Base-by-base conservation (phyloP, 2,329 filamentous ascomycete species). In the Diaporthe citri region DNA sequence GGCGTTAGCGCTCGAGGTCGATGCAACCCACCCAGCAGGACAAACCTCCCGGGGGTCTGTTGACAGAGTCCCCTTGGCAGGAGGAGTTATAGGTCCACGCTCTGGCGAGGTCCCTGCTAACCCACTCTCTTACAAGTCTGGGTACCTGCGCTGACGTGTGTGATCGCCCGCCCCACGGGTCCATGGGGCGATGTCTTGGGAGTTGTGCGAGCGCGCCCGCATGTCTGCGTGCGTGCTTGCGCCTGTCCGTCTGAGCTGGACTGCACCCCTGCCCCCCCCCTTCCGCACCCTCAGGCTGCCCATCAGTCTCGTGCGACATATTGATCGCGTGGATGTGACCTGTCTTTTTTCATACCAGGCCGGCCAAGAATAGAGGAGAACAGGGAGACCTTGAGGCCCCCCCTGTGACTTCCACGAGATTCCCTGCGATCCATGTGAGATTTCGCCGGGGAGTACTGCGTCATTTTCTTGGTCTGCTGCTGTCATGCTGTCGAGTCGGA, bases 141-240 rank as follows among this genome's bases (percentile, higher is more conserved):
- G 34, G 64, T 69, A 69, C 64, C 64, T 69, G 64, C 64, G 64
- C 64, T 69, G 64, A 69, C 64, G 64, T 69, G 64, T 69, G 64
- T 69, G 64, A 69, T 69, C 64, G 64, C 48, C 64, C 46, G 64
- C n/a, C 46, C n/a, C 64, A 39, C 48, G 48, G 48, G n/a, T 69
- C 64, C 64, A 25, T 25, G 36, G n/a, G 64, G 48, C 48, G 13
- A 55, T 34, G 48, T 39, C 64, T n/a, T 69, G 34, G 43, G 22
- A 67, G 46, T 15, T 25, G 64, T 67, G 46, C 64, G 46, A 52
- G 64, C 34, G 46, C 43, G 62, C 46, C 46, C 62, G 46, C 62
- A 46, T 67, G 62, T 31, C 31, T 67, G 62, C 46, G 22, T 67
- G 64, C 64, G 17, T 55, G 46, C 62, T 66, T 51, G 62, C 62